Conservation (phyloP, 176 grass and related monocot species). For the Ensete ventricosum region DNA sequence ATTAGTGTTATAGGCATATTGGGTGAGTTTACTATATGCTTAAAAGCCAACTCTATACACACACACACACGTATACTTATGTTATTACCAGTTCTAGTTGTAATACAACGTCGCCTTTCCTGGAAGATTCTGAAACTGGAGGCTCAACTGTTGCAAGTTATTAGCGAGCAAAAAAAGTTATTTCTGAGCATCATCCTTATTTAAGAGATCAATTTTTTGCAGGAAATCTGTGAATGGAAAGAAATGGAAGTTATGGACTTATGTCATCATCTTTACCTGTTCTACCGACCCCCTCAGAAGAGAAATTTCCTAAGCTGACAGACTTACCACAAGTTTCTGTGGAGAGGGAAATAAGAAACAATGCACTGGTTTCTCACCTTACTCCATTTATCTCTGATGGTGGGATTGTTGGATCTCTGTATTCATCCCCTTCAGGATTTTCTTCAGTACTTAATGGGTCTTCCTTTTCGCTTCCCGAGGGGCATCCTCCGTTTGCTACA, state of each 20-base stretch:
- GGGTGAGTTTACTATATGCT: too few species aligned
- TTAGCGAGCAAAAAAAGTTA: too few species aligned
- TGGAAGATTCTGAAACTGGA: too few species aligned
- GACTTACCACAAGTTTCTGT: background rate
- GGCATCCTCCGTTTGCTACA: conserved; percentile 21
- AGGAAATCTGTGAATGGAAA: background rate
- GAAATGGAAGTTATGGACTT: conserved; percentile 11
- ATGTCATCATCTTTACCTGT: conserved; percentile 15
- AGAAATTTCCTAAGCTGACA: background rate
- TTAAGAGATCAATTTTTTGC: background rate
- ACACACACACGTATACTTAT: too few species aligned
- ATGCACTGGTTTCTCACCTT: background rate
- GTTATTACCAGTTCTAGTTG: too few species aligned
- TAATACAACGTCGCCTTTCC: too few species aligned
- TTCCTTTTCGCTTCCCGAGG: conserved; percentile 8
- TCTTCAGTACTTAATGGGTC: conserved; percentile 29
- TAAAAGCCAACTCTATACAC: background rate
- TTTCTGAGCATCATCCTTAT: too few species aligned
- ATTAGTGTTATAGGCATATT: too few species aligned
- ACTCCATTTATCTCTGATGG: background rate
- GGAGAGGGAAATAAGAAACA: conserved; percentile 6
- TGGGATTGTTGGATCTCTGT: background rate
- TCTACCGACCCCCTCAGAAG: background rate
- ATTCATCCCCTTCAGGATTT: conserved; percentile 23
- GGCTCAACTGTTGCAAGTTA: too few species aligned